These are phyloP conservation scores for Ogataea philodendri DNA, from an alignment of 805 yeast species.

Conservation along the genomic window DNA sequence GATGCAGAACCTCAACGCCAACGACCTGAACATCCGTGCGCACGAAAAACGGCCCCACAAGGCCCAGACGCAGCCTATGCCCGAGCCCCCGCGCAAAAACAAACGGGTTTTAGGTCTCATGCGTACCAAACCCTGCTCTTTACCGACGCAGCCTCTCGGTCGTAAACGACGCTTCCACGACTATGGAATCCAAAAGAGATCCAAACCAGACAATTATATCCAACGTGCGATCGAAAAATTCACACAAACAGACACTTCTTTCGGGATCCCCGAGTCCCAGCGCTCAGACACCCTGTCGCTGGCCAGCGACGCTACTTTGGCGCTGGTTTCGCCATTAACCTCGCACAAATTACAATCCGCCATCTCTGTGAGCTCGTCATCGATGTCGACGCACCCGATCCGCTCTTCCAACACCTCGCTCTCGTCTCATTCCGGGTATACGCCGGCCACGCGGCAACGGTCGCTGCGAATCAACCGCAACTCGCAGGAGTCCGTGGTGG, in stretches of 20 bases:
- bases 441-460: slow-evolving; percentile 4
- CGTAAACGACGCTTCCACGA: slow-evolving; percentile 2
- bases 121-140: slow-evolving; percentile 13
- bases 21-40: slow-evolving; percentile 17
- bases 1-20: slow-evolving; percentile 16
- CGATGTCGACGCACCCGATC: slow-evolving; percentile 5
- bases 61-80: slow-evolving; percentile 5
- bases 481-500: slow-evolving; percentile 7
- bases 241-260: slow-evolving; percentile 3
- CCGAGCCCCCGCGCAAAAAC: slow-evolving; percentile 8
- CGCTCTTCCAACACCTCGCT: slow-evolving; percentile 10
- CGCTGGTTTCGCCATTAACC: slow-evolving; percentile 8
- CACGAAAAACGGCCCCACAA: slow-evolving; percentile 1
- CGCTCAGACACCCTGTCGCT: slow-evolving; percentile 10
- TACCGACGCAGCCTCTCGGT: slow-evolving; percentile 4
- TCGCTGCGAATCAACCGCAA: slow-evolving; percentile 14
- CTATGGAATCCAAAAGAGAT: slow-evolving; percentile 7
- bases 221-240: slow-evolving; percentile 10
- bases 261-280: slow-evolving; percentile 4
- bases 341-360: slow-evolving; percentile 4
- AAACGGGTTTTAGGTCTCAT: slow-evolving; percentile 17
- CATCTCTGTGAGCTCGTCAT: slow-evolving; percentile 10
- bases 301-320: slow-evolving; percentile 13
- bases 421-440: slow-evolving; percentile 6
- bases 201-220: slow-evolving; percentile 6